Evolutionary conservation across 2,329 filamentous ascomycete species (phyloP).

Genomic region (Aspergillus glaucus): DNA sequence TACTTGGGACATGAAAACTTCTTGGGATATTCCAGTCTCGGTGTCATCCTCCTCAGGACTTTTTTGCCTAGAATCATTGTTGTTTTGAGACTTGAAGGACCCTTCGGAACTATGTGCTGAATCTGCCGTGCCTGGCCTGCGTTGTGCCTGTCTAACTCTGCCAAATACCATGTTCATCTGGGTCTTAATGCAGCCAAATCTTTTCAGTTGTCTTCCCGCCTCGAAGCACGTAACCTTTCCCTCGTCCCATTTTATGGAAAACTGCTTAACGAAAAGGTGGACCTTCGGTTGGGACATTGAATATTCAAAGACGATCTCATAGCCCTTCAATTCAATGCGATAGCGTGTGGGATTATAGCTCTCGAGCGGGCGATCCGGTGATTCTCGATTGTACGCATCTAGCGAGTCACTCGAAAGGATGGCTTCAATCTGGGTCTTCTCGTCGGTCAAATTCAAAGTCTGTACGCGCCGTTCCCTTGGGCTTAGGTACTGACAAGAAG

Average conservation of each 20-base stretch:
- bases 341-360: conserved; percentile 20
- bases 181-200: conserved; percentile 8
- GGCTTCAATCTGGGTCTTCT: conserved; percentile 27
- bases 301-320: conserved; percentile 31
- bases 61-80: conserved; percentile 1
- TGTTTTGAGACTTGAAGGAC: conserved; percentile 9
- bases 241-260: conserved; percentile 17
- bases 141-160: conserved; percentile 5
- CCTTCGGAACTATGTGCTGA: conserved; percentile 5
- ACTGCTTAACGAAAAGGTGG: conserved; percentile 19
- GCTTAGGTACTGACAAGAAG: not conserved
- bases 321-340: conserved; percentile 25
- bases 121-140: not conserved
- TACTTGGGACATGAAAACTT: conserved; percentile 17
- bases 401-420: conserved; percentile 23
- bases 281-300: conserved; percentile 15
- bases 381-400: conserved; percentile 13
- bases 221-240: conserved; percentile 8
- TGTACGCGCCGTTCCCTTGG: not conserved
- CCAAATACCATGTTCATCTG: conserved; percentile 12
- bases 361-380: conserved; percentile 10
- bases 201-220: conserved; percentile 16
- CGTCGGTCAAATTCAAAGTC: conserved; percentile 27
- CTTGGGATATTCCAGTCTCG: conserved; percentile 8
- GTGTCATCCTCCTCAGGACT: not conserved